Evolutionary conservation across 2,329 filamentous ascomycete species (phyloP).

Genomic region (Leptographium galeiforme): DNA sequence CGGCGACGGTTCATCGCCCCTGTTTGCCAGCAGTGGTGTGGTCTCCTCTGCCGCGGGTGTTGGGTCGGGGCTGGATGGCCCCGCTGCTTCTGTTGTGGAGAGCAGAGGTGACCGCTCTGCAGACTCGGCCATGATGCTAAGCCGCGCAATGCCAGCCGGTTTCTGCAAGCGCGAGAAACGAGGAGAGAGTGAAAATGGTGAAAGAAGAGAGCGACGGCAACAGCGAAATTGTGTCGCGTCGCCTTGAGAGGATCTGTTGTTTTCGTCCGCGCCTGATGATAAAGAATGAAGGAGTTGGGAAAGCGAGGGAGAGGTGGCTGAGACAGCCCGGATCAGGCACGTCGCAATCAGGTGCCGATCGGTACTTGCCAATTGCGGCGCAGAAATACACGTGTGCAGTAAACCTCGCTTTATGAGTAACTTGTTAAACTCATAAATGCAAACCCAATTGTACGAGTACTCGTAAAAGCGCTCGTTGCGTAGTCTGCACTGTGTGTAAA

Average conservation of each 20-base stretch:
- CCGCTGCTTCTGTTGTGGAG: constrained; percentile 8
- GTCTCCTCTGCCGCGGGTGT: constrained; percentile 22
- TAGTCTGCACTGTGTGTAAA: background rate
- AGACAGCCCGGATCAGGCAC: background rate
- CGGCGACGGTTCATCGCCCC: background rate
- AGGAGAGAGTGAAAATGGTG: background rate
- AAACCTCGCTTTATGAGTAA: too few species aligned
- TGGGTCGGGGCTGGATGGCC: background rate
- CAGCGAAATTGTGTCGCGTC: background rate
- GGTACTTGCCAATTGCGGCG: too few species aligned
- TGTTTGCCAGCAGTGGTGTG: constrained; percentile 36
- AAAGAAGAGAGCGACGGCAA: background rate
- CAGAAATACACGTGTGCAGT: too few species aligned
- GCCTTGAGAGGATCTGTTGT: background rate
- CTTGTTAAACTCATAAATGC: too few species aligned
- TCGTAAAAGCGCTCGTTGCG: background rate
- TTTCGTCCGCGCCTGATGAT: background rate
- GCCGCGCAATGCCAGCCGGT: background rate
- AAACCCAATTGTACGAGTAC: too few species aligned
- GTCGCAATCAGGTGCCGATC: background rate
- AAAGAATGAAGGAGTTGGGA: background rate
- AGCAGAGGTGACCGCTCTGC: constrained; percentile 31
- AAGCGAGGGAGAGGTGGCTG: background rate
- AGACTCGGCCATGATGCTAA: constrained; percentile 25
- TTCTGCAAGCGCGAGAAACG: background rate